Base-by-base conservation (phyloP, 129 eudicot species). In the Rutidosis leptorrhynchoides region DNA sequence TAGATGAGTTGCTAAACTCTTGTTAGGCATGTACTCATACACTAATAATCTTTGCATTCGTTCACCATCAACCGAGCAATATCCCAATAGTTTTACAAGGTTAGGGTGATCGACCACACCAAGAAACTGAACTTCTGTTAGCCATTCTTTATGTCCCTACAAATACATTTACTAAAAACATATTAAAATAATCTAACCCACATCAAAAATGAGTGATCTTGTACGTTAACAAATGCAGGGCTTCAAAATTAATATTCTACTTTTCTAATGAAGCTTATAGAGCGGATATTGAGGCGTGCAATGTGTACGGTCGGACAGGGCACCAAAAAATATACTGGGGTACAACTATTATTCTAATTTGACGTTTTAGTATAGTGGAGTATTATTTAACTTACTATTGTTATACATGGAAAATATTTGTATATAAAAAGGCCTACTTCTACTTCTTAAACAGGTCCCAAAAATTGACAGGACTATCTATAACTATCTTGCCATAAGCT, bases 71-170 rank as follows among this genome's bases (percentile, higher is more conserved):
- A 75, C 78, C 0, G 97, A 70, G 70, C 97, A 89, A 62, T 83
- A 89, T 64, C 97, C 97, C 70, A 89, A 60, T 42, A 89, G 97
- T 53, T 86, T 89, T 25, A 89, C 97, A 25, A 89, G 95, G 72
- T 83, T 86, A 16, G 90, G 97, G 46, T 89, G 90, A 66, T 83
- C 85, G 19, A 89, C 76, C 55, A 89, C 79, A 12, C 97, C 90
- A 40, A 86, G 97, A 77, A 83, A 83, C 68, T 83, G 97, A 62
- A 89, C 88, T 77, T 89, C 97, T 68, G 97, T 84, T 74, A 83
- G 75, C 90, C 94, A 89, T 80, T 89, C 78, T 74, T 86, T 86
- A 71, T 89, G 97, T 30, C 97, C 97, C 97, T 89, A 43, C 69
- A 29, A n/a, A 83, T n/a, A 40, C 17, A 58, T 16, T 7, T 27